Evolutionary conservation across 2,329 filamentous ascomycete species (phyloP).

Genomic region (Lachnellula subtilissima): DNA sequence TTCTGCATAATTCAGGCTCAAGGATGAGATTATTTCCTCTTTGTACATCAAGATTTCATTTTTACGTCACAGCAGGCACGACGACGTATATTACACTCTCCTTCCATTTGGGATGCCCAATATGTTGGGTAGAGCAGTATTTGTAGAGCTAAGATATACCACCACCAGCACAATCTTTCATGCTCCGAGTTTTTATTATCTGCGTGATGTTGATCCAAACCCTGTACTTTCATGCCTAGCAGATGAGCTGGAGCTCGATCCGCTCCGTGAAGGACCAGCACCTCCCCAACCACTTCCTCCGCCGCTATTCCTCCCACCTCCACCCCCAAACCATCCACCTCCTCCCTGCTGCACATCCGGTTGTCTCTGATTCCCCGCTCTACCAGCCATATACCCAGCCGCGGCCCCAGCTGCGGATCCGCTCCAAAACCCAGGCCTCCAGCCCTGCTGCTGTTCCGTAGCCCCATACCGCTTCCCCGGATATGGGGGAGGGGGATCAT

Average conservation of each 20-base stretch:
- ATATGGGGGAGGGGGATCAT: slow-evolving; percentile 31
- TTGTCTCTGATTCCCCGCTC: slow-evolving; percentile 37
- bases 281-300: slow-evolving; percentile 18
- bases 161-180: not conserved
- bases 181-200: slow-evolving; percentile 33
- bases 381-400: slow-evolving; percentile 60
- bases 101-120: slow-evolving; percentile 3
- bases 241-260: slow-evolving; percentile 35
- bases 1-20: slow-evolving; percentile 11
- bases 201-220: slow-evolving; percentile 63
- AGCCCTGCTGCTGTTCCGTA: slow-evolving; percentile 40
- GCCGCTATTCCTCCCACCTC: slow-evolving; percentile 9
- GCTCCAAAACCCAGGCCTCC: slow-evolving; percentile 72
- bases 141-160: slow-evolving; percentile 18
- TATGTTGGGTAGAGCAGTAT: slow-evolving; percentile 12
- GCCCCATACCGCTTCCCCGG: slow-evolving; percentile 22
- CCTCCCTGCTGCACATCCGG: slow-evolving; percentile 19
- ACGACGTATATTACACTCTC: not conserved
- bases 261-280: slow-evolving; percentile 30
- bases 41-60: slow-evolving; percentile 24
- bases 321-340: slow-evolving; percentile 19
- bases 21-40: slow-evolving; percentile 15
- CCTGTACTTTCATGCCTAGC: slow-evolving; percentile 63
- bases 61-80: slow-evolving; percentile 3
- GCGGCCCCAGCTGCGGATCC: slow-evolving; percentile 59